Conservation (phyloP, 2,329 filamentous ascomycete genomes). For the Macrophomina tecta region DNA sequence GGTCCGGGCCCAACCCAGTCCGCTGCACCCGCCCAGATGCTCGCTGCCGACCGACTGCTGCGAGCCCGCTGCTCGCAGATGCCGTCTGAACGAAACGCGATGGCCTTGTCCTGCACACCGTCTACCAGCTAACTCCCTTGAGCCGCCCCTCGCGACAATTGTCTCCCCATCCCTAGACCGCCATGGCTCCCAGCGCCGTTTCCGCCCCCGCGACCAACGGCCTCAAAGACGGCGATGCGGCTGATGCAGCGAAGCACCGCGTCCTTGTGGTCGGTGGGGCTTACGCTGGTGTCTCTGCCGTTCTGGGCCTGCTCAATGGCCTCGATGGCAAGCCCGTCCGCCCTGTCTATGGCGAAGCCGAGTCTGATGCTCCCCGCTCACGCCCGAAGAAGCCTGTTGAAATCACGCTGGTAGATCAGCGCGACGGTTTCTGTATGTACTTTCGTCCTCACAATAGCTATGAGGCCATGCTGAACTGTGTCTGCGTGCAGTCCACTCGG, state of each 20-base stretch:
- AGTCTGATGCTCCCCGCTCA: slow-evolving; percentile 36
- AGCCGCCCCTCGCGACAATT: not conserved
- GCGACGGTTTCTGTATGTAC: slow-evolving; percentile 79
- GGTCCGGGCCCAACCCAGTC: not conserved
- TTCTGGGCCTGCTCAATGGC: slow-evolving; percentile 71
- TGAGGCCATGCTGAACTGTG: not conserved
- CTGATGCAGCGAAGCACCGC: not conserved
- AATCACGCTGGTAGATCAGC: slow-evolving; percentile 76
- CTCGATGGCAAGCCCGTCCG: slow-evolving; percentile 63
- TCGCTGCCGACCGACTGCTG: not conserved
- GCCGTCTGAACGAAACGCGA: not conserved
- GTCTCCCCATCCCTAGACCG: not conserved
- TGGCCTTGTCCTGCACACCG: not conserved
- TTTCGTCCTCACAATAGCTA: not conserved
- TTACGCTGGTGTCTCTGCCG: slow-evolving; percentile 72
- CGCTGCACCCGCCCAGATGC: not conserved
- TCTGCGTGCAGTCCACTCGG: slow-evolving; percentile 67
- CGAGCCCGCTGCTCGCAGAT: not conserved
- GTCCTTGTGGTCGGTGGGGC: slow-evolving; percentile 74
- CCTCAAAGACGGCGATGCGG: slow-evolving; percentile 4
- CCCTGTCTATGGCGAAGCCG: slow-evolving; percentile 39
- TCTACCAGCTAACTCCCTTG: not conserved
- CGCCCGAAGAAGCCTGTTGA: slow-evolving; percentile 63
- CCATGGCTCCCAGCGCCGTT: slow-evolving; percentile 9
- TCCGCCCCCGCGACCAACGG: slow-evolving; percentile 8